phyloP scores from a whole-genome alignment of 352 stramenopile species.

The Globisporangium canariense region DNA sequence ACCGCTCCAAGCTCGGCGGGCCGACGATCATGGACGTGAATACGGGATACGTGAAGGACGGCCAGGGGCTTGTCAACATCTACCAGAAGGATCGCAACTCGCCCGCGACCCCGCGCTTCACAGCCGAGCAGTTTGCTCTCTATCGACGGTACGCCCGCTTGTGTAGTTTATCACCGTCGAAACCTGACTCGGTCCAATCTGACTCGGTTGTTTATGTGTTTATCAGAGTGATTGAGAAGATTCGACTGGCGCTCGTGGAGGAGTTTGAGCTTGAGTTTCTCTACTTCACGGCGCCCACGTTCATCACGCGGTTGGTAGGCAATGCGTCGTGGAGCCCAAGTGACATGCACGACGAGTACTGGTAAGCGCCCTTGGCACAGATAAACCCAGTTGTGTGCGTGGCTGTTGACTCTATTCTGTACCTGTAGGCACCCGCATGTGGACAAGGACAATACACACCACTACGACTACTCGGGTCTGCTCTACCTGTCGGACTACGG shows the following conservation, averaged over 20 bases:
- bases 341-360: conserved; percentile 92
- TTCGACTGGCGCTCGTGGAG: conserved; percentile 71
- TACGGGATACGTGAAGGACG: conserved; percentile 85
- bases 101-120: conserved; percentile 60
- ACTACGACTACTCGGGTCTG: conserved; percentile 92
- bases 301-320: conserved; percentile 89
- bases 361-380: conserved; percentile 25
- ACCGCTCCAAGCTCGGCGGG: conserved; percentile 62
- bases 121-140: conserved; percentile 72
- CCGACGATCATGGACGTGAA: conserved; percentile 93
- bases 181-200: background rate
- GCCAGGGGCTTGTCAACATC: conserved; percentile 86
- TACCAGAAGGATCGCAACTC: conserved; percentile 60
- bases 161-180: background rate
- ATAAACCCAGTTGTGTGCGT: background rate
- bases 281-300: conserved; percentile 93
- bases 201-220: background rate
- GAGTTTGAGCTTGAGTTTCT: conserved; percentile 75
- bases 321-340: conserved; percentile 74
- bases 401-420: background rate
- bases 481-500: conserved; percentile 83
- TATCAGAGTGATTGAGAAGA: conserved; percentile 64
- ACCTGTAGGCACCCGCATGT: conserved; percentile 76
- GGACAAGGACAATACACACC: conserved; percentile 92
- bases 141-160: conserved; percentile 53